Base-by-base conservation (phyloP, 1,284 basidiomycete species). In the Trametes versicolor region DNA sequence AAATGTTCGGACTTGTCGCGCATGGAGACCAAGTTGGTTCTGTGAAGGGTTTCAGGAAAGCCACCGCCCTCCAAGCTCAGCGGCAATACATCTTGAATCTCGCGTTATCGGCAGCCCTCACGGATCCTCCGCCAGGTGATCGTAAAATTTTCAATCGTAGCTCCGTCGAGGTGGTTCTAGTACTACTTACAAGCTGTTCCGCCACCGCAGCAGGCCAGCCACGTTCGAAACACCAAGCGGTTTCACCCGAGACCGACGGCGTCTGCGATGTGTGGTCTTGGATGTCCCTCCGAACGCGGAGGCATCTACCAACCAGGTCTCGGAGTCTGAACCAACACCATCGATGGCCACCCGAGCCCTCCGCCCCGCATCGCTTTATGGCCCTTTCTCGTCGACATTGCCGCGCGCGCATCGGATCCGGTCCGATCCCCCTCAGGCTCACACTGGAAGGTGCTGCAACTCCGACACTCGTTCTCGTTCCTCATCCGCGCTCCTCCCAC, bases 391-490 rank as follows among this genome's bases (percentile, higher is more conserved):
- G 50, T 51, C 29, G 19, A 25, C n/a, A 23, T 36, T 32, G 49
- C n/a, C 39, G 32, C 51, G 55, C 50, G 47, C 58, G 6, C 41
- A 37, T 63, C 67, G 67, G 59, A 58, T 32, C 25, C 67, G 67
- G 67, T 25, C 67, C 67, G 67, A 36, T 47, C 12, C 37, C 23
- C 66, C 63, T 57, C 43, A 49, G 32, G 27, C 17, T 58, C 48
- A 25, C 60, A 25, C 27, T 43, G 23, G 43, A 45, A 37, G 52
- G 34, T 32, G 19, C 36, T 25, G 41, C 41, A 7, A 57, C 34
- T 51, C 50, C 39, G 36, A 47, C 39, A 49, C 32, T 29, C 25
- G 29, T 48, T 59, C 50, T 43, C 29, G 49, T 47, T 47, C 55
- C 34, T 37, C 51, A 37, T 37, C 54, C 37, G 41, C 51, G 25